Evolutionary conservation across 2,329 filamentous ascomycete species (phyloP), one percentile per base, ranked within the genome.

Genomic region (Pestalotiopsis sp.): DNA sequence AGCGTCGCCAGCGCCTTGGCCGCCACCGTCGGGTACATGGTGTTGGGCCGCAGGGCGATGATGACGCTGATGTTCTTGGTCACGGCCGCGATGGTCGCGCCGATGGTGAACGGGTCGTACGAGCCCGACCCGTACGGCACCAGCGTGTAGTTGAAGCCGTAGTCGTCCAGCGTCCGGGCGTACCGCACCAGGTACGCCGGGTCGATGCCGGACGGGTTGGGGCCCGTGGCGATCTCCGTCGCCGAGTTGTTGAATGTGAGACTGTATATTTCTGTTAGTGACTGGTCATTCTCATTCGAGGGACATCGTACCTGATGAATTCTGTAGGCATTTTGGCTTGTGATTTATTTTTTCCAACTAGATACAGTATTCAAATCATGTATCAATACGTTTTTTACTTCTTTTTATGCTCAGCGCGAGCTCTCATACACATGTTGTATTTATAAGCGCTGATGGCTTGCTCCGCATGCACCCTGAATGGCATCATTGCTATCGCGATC

Each of bases 61-160:
- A 90, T 88, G 69, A 90, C 80, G 71, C 86, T 90, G 73, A 90
- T 77, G 36, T 89, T 84, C 71, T 88, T 89, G 65, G 88, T 90
- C 56, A 80, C 81, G 0, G 87, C 77, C 0, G 84, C 83, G 68
- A 90, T 88, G 14, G 86, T 89, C 0, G 88, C 87, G 25, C 86
- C 88, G 12, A 87, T 81, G 4, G 87, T 90, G 78, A 85, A 90
- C 1, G 86, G 86, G 71, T 89, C 87, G 68, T 82, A 88, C 11
- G 76, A 85, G 2, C 82, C 83, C 0, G 87, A 89, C 64, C 84
- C 83, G 70, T 90, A 90, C 0, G 88, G 88, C 17, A 90, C 82
- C 2, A 90, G 82, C 0, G 88, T 90, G 76, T 90, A 90, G 77
- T 89, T 88, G 81, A 85, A 90, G 60, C 78, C 85, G 75, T 89